Conservation (phyloP, 2,329 filamentous ascomycete genomes). For the Monosporascus sp. region DNA sequence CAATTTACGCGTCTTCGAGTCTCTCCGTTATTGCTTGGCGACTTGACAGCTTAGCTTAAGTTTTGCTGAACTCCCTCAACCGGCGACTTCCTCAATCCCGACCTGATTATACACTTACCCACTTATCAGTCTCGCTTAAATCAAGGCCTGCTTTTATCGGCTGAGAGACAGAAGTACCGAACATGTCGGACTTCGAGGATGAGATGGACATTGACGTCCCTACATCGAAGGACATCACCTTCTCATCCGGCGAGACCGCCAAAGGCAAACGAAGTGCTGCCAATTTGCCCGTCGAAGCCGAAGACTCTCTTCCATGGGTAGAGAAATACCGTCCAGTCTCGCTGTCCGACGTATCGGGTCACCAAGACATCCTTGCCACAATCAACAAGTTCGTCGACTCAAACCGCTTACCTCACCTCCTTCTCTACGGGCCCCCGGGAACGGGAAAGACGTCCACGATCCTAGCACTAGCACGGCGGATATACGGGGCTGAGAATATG, state of each 20-base stretch:
- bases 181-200: slow-evolving; percentile 56
- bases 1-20: background rate
- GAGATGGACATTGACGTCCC: slow-evolving; percentile 57
- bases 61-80: too few species aligned
- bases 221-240: slow-evolving; percentile 48
- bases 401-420: slow-evolving; percentile 89
- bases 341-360: slow-evolving; percentile 87
- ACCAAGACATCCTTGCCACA: slow-evolving; percentile 94
- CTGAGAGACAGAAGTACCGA: slow-evolving; percentile 6
- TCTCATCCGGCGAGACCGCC: slow-evolving; percentile 66
- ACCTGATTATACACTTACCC: too few species aligned
- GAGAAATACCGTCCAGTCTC: slow-evolving; percentile 93
- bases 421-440: slow-evolving; percentile 93
- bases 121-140: too few species aligned
- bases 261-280: slow-evolving; percentile 92
- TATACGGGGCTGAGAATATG: slow-evolving; percentile 89
- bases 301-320: slow-evolving; percentile 94
- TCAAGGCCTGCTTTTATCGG: too few species aligned
- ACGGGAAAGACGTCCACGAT: slow-evolving; percentile 98
- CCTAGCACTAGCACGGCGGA: slow-evolving; percentile 83
- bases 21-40: too few species aligned
- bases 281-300: slow-evolving; percentile 88
- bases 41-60: too few species aligned
- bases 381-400: slow-evolving; percentile 97
- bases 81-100: too few species aligned